These are phyloP conservation scores for Wickerhamomyces bovis DNA, from an alignment of 805 yeast species.

Conservation along the genomic window DNA sequence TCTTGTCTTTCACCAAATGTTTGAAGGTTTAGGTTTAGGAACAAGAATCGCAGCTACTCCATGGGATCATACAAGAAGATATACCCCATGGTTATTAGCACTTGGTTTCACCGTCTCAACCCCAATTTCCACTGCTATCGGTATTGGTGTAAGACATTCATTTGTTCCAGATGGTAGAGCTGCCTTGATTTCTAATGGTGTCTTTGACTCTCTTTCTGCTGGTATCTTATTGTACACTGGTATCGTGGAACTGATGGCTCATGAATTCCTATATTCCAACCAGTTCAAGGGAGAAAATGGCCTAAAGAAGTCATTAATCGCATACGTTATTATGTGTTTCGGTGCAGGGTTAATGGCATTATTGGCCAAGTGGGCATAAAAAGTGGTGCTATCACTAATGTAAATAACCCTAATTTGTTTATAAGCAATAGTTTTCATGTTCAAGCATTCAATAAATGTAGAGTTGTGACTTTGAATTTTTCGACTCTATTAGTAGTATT, in stretches of 20 bases:
- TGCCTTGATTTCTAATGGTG: constrained; percentile 62
- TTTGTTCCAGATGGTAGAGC: constrained; percentile 54
- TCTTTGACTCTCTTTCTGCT: constrained; percentile 68
- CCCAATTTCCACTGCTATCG: constrained; percentile 73
- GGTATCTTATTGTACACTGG: constrained; percentile 78
- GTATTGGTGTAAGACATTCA: constrained; percentile 63
- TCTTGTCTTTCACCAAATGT: constrained; percentile 69
- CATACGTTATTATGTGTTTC: constrained; percentile 45
- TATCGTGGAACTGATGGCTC: constrained; percentile 73
- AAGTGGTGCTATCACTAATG: not conserved
- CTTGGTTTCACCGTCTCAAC: constrained; percentile 49
- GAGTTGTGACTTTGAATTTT: too few relatives aligned
- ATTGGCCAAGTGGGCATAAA: constrained; percentile 66
- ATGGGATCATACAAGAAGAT: constrained; percentile 29
- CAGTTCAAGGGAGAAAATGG: constrained; percentile 60
- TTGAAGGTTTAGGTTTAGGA: constrained; percentile 84
- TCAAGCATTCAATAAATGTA: not conserved
- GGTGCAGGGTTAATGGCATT: constrained; percentile 80
- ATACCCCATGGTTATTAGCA: constrained; percentile 56
- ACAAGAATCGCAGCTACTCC: constrained; percentile 58
- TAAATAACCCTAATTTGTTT: too few relatives aligned
- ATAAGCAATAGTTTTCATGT: too few relatives aligned
- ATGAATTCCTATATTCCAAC: constrained; percentile 58
- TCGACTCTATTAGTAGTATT: too few relatives aligned
- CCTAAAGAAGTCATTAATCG: constrained; percentile 43